phyloP scores from a whole-genome alignment of 805 yeast genomes.

The Phaffomyces thermotolerans region DNA sequence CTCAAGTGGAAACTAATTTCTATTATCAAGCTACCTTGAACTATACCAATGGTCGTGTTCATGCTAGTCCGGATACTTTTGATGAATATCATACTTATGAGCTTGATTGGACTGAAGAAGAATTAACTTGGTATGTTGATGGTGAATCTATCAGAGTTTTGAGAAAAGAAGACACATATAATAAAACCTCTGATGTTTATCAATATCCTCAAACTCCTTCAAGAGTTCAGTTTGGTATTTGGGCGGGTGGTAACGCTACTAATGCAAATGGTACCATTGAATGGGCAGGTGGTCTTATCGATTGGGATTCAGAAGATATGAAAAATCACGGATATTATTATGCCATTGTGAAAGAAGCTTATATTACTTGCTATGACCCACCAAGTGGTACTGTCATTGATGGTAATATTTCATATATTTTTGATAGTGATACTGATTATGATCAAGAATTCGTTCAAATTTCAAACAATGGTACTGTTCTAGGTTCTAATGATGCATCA shows the following conservation, averaged over 20 bases:
- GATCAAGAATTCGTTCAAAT: slow-evolving; percentile 48
- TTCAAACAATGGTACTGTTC: slow-evolving; percentile 52
- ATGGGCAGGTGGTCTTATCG: slow-evolving; percentile 84
- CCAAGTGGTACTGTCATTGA: slow-evolving; percentile 45
- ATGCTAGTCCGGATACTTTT: slow-evolving; percentile 45
- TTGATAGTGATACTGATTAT: slow-evolving; percentile 41
- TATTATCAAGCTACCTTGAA: slow-evolving; percentile 70
- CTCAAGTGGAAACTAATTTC: slow-evolving; percentile 66
- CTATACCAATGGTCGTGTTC: slow-evolving; percentile 50
- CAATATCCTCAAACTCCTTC: slow-evolving; percentile 70
- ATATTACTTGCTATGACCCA: slow-evolving; percentile 64
- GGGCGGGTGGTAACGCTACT: slow-evolving; percentile 67
- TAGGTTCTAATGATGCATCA: slow-evolving; percentile 53
- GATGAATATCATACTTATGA: slow-evolving; percentile 67
- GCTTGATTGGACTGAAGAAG: slow-evolving; percentile 76
- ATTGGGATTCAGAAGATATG: slow-evolving; percentile 78
- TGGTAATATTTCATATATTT: slow-evolving; percentile 47
- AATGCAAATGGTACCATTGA: slow-evolving; percentile 53
- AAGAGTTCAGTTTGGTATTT: slow-evolving; percentile 61
- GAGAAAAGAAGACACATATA: slow-evolving; percentile 50
- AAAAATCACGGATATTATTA: slow-evolving; percentile 74
- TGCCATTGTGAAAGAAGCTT: slow-evolving; percentile 51
- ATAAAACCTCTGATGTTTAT: slow-evolving; percentile 50
- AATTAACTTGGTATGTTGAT: slow-evolving; percentile 64
- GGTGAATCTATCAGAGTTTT: slow-evolving; percentile 63